These are phyloP conservation scores for Primulina huaijiensis DNA, from an alignment of 257 asterid genomes.

Conservation along the genomic window DNA sequence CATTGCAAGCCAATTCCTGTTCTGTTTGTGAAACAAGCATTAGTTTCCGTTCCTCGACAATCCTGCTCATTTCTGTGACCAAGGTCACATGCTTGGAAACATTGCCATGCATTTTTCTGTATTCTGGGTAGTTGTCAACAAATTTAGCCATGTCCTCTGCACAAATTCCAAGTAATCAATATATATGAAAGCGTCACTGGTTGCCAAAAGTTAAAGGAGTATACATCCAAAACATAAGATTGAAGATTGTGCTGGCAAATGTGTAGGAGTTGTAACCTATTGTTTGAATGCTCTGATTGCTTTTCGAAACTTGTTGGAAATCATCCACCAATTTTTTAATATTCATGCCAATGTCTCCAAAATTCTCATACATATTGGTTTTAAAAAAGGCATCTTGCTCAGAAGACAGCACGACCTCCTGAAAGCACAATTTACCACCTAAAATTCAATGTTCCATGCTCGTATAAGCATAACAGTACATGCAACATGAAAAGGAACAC, in stretches of 20 bases:
- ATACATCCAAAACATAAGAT: constrained; percentile 10
- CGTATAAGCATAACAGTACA: constrained; percentile 10
- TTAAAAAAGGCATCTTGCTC: constrained; percentile 97
- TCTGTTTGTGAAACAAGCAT: constrained; percentile 96
- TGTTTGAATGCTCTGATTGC: constrained; percentile 96
- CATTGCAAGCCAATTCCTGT: constrained; percentile 97
- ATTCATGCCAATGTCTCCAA: constrained; percentile 98
- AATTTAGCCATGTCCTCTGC: constrained; percentile 99
- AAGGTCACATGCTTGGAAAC: constrained; percentile 97
- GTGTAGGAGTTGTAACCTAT: constrained; percentile 52
- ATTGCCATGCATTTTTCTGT: constrained; percentile 92
- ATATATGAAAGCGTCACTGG: constrained; percentile 18
- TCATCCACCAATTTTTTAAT: constrained; percentile 93
- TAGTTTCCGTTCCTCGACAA: constrained; percentile 89
- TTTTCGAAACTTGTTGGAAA: constrained; percentile 88
- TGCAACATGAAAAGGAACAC: constrained; percentile 22
- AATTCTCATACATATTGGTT: constrained; percentile 86
- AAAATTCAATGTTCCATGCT: constrained; percentile 21
- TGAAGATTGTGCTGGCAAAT: constrained; percentile 10
- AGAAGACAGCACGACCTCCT: constrained; percentile 96
- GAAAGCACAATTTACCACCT: constrained; percentile 26
- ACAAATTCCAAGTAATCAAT: constrained; percentile 31
- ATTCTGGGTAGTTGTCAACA: constrained; percentile 97
- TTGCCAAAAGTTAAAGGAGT: constrained; percentile 21
- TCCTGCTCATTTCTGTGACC: constrained; percentile 96